Evolutionary conservation across 441 rosid species (phyloP), one percentile per base, ranked within the genome.

Genomic region (Erodium texanum): DNA sequence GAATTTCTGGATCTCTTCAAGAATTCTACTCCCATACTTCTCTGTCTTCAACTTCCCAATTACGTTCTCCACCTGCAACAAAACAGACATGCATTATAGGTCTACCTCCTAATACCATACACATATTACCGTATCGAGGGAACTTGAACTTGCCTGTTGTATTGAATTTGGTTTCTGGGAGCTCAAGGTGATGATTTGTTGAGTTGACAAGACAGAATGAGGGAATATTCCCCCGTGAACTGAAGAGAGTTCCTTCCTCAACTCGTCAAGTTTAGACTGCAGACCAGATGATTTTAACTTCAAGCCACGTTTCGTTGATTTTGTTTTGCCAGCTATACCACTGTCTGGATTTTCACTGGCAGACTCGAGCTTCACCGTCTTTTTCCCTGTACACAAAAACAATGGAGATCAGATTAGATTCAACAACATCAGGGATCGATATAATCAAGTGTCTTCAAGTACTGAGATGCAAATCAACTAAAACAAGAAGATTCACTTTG

Each of bases 41-140:
- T 79, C 87, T 14, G 91, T 77, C 84, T 93, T 89, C 71, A 93
- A 64, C 74, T 86, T 91, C 66, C 99, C 99, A 66, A 91, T 86
- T 29, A 89, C 82, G 68, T 75, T 89, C 83, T 88, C 96, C 85
- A 91, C 73, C 99, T 93, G 90, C 83, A 80, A 67, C 56, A 58
- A 61, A 62, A 41, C 69, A 34, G 15, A 45, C 14, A 70, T 32
- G 43, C 9, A 43, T 19, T 20, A 41, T 24, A 32, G 19, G n/a
- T n/a, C n/a, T n/a, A n/a, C n/a, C n/a, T n/a, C n/a, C n/a, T n/a
- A n/a, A n/a, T n/a, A n/a, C n/a, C n/a, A n/a, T n/a, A n/a, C n/a
- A n/a, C n/a, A n/a, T n/a, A n/a, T n/a, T n/a, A n/a, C n/a, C n/a
- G n/a, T n/a, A n/a, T 15, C 1, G 24, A 36, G 15, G 56, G 45